Percentiles rank a stretch among this genome's conserved stretches.
These are phyloP conservation scores for Ophiocordyceps robertsii DNA, from an alignment of 2,329 filamentous ascomycete species.

Conservation along the genomic window DNA sequence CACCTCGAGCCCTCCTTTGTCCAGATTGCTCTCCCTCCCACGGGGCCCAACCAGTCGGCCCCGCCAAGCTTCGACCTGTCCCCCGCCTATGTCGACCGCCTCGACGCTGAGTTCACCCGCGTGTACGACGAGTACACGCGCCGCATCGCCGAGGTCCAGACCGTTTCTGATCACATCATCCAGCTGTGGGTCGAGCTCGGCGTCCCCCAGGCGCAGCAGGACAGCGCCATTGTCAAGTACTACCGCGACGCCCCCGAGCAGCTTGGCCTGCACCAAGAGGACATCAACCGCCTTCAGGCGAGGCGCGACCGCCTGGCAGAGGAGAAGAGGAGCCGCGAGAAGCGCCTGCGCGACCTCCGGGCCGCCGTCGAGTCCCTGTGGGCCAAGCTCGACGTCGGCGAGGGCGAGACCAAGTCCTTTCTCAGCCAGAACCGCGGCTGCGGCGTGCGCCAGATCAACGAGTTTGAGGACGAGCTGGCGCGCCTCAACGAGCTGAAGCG, in stretches of 20 bases:
- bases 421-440: slow-evolving; percentile 79
- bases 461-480: slow-evolving; percentile 82
- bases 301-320: slow-evolving; percentile 74
- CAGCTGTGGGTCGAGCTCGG: slow-evolving; percentile 93
- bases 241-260: slow-evolving; percentile 89
- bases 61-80: slow-evolving; percentile 87
- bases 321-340: slow-evolving; percentile 79
- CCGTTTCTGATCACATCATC: slow-evolving; percentile 72
- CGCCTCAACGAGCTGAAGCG: slow-evolving; percentile 85
- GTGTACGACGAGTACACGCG: slow-evolving; percentile 95
- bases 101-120: slow-evolving; percentile 83
- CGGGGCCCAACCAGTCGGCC: slow-evolving; percentile 59
- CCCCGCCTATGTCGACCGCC: slow-evolving; percentile 67
- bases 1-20: slow-evolving; percentile 88
- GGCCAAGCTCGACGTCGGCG: slow-evolving; percentile 75
- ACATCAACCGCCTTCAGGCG: slow-evolving; percentile 56
- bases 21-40: slow-evolving; percentile 72
- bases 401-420: slow-evolving; percentile 73
- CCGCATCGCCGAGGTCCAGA: slow-evolving; percentile 62
- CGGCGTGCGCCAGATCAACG: slow-evolving; percentile 82
- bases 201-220: slow-evolving; percentile 85
- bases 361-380: slow-evolving; percentile 72
- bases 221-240: slow-evolving; percentile 73
- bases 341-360: slow-evolving; percentile 61
- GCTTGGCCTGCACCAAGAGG: slow-evolving; percentile 79